phyloP scores from a whole-genome alignment of 2,329 filamentous ascomycete genomes.

The Cladosporium velox region DNA sequence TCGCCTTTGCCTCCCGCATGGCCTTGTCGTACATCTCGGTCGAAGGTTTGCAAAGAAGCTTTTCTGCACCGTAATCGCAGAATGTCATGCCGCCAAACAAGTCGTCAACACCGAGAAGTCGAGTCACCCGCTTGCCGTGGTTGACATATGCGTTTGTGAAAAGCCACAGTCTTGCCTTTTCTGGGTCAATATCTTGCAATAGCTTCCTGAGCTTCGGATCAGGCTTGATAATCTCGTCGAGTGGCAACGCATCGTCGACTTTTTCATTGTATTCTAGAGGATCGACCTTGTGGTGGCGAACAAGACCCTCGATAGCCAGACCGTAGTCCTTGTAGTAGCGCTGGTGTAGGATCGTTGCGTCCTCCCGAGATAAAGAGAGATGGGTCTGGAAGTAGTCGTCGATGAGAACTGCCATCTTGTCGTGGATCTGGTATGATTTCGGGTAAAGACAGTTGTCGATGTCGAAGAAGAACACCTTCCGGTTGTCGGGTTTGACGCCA shows the following conservation, averaged over 20 bases:
- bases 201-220: conserved; percentile 72
- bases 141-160: conserved; percentile 95
- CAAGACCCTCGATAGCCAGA: conserved; percentile 92
- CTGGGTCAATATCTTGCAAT: conserved; percentile 77
- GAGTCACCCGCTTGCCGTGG: conserved; percentile 80
- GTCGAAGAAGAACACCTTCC: conserved; percentile 74
- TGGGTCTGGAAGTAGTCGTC: conserved; percentile 66
- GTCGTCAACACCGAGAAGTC: conserved; percentile 78
- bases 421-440: conserved; percentile 74
- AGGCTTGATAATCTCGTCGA: conserved; percentile 81
- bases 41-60: conserved; percentile 84
- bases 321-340: conserved; percentile 97
- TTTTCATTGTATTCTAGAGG: conserved; percentile 91
- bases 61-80: conserved; percentile 78
- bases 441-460: conserved; percentile 98
- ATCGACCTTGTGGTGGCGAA: conserved; percentile 92
- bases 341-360: conserved; percentile 82
- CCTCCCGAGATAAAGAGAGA: conserved; percentile 70
- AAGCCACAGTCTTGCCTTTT: conserved; percentile 86
- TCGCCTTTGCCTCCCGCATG: conserved; percentile 78
- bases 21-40: conserved; percentile 82
- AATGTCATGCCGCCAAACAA: conserved; percentile 93
- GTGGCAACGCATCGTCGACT: conserved; percentile 90
- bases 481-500: conserved; percentile 22
- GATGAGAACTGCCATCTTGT: conserved; percentile 86